Evolutionary conservation across 768 basidiomycete species (phyloP).

Genomic region (Panaeolus cyanescens): DNA sequence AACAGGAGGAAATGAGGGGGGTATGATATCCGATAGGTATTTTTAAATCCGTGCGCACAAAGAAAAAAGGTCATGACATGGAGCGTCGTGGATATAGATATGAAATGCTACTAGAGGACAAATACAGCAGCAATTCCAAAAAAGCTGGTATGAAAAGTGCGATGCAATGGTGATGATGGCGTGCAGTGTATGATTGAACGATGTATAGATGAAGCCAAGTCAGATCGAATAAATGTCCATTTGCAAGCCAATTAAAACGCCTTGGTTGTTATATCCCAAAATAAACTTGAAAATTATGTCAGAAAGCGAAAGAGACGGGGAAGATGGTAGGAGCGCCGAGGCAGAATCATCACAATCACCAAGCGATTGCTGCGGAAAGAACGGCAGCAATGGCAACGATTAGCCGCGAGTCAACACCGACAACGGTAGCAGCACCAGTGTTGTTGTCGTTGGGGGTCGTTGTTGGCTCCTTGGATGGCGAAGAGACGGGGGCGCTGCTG

Average conservation of each 20-base stretch:
- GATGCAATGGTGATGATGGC: not conserved
- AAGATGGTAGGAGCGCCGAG: not conserved
- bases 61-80: too few relatives aligned
- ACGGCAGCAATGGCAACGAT: not conserved
- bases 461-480: not conserved
- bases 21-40: not conserved
- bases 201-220: not conserved
- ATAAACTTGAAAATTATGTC: not conserved
- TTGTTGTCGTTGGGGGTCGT: not conserved
- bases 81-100: too few relatives aligned
- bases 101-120: not conserved
- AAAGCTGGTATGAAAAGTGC: too few relatives aligned
- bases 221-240: not conserved
- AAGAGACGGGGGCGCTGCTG: not conserved
- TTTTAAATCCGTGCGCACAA: too few relatives aligned
- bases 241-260: not conserved
- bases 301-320: not conserved
- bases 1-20: not conserved
- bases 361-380: not conserved
- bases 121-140: not conserved
- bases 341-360: conserved; percentile 1
- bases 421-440: not conserved
- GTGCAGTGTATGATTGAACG: not conserved
- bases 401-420: not conserved
- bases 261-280: not conserved